Evolutionary conservation across 257 asterid species (phyloP).

Genomic region (Apocynum venetum): DNA sequence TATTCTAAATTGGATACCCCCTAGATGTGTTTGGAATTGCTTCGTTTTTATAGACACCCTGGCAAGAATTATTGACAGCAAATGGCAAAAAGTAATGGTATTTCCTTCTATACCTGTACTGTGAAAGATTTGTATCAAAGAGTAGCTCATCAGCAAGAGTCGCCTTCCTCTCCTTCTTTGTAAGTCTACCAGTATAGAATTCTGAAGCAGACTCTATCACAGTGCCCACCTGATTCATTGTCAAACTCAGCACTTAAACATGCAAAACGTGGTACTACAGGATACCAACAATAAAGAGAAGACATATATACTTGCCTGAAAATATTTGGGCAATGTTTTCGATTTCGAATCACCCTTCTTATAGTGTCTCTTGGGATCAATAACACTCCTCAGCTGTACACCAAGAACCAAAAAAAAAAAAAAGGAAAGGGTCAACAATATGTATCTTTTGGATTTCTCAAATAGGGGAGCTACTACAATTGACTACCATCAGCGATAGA

Average conservation of each 20-base stretch:
- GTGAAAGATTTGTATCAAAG: slow-evolving; percentile 46
- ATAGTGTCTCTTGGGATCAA: slow-evolving; percentile 82
- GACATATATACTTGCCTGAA: slow-evolving; percentile 54
- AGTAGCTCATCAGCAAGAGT: slow-evolving; percentile 87
- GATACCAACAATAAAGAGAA: slow-evolving; percentile 3
- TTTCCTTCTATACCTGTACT: slow-evolving; percentile 48
- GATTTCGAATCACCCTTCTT: slow-evolving; percentile 72
- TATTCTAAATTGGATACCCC: not conserved
- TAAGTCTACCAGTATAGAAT: slow-evolving; percentile 66
- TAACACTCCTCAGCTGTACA: slow-evolving; percentile 63
- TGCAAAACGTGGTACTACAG: not conserved
- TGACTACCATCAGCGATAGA: not conserved
- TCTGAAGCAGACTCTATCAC: slow-evolving; percentile 74
- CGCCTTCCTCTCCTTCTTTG: slow-evolving; percentile 86
- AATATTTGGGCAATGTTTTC: slow-evolving; percentile 79
- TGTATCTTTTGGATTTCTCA: not conserved
- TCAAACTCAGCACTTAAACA: slow-evolving; percentile 10
- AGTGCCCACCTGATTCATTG: slow-evolving; percentile 73
- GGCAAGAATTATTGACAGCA: not conserved
- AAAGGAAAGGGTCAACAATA: not conserved
- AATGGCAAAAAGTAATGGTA: not conserved
- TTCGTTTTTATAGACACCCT: no score
- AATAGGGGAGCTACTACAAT: not conserved
- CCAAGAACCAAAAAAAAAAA: slow-evolving; percentile 15
- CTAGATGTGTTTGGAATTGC: not conserved